These are phyloP conservation scores for Prinsepia uniflora DNA, from an alignment of 306 rosid genomes.

Conservation along the genomic window DNA sequence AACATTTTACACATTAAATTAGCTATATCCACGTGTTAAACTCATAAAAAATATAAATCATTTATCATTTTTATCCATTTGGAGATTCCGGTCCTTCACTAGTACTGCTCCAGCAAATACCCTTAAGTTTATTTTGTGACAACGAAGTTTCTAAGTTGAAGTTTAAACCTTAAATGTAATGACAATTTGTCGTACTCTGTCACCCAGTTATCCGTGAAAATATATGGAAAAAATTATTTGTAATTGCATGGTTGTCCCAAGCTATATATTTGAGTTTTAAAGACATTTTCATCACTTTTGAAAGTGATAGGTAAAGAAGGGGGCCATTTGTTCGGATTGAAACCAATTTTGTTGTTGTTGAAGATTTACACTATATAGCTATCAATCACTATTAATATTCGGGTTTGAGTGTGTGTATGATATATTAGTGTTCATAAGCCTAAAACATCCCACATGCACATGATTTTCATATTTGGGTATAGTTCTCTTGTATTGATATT, in stretches of 20 bases:
- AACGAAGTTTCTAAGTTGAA: neutral
- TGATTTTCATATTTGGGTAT: too few relatives aligned
- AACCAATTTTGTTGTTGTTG: neutral
- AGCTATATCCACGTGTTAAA: too few relatives aligned
- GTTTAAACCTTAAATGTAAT: neutral
- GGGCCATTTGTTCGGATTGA: neutral
- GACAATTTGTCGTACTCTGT: conserved; percentile 20
- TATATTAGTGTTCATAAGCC: neutral
- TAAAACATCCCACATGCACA: too few relatives aligned
- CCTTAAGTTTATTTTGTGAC: conserved; percentile 3
- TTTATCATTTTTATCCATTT: too few relatives aligned
- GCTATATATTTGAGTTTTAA: neutral
- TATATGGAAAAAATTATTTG: neutral
- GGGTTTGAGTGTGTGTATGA: neutral
- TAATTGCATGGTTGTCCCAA: neutral
- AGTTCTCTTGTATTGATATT: too few relatives aligned
- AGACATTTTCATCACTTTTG: neutral
- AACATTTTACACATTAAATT: too few relatives aligned
- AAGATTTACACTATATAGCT: too few relatives aligned
- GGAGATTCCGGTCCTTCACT: neutral
- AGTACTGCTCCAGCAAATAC: neutral
- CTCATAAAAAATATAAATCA: too few relatives aligned
- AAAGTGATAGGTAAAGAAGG: neutral
- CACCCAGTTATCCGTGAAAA: neutral
- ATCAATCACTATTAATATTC: neutral